Evolutionary conservation across 345 rosid species (phyloP).

Genomic region (Erucastrum elatum): DNA sequence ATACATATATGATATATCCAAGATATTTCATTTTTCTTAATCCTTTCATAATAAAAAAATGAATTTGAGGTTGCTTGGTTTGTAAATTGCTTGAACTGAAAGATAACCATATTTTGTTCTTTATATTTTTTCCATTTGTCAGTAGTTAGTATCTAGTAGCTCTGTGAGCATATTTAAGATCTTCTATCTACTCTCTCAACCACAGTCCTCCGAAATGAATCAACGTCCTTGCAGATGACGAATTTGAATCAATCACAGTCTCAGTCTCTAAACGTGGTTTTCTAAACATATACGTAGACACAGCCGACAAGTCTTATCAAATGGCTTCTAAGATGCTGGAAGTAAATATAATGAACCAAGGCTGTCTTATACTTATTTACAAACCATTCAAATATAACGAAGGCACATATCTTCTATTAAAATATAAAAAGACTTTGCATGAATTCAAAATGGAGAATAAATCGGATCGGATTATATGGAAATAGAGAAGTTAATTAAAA

Average conservation of each 20-base stretch:
- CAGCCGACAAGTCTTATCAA: conserved; percentile 21
- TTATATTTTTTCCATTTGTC: conserved; percentile 3
- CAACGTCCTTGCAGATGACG: conserved; percentile 2
- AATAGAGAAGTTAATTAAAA: background rate
- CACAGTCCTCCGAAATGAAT: conserved; percentile 9
- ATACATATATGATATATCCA: too few relatives aligned
- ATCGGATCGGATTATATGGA: background rate
- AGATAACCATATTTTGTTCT: background rate
- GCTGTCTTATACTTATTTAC: background rate
- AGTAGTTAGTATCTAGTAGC: background rate
- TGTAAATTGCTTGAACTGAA: conserved; percentile 8
- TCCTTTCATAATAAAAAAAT: background rate
- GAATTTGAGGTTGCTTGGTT: conserved; percentile 29
- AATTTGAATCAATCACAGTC: conserved; percentile 16
- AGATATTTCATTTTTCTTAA: too few relatives aligned
- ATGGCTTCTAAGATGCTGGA: too few relatives aligned
- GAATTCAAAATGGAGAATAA: background rate
- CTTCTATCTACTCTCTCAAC: conserved; percentile 15
- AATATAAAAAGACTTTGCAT: background rate
- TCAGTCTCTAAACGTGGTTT: conserved; percentile 8
- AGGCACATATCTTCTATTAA: background rate
- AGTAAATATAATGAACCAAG: background rate
- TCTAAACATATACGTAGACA: conserved; percentile 14
- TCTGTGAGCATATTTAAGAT: conserved; percentile 9
- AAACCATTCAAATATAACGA: background rate